Base-by-base conservation (phyloP, 495 filamentous ascomycete genomes). In the Trichoderma reesei region DNA sequence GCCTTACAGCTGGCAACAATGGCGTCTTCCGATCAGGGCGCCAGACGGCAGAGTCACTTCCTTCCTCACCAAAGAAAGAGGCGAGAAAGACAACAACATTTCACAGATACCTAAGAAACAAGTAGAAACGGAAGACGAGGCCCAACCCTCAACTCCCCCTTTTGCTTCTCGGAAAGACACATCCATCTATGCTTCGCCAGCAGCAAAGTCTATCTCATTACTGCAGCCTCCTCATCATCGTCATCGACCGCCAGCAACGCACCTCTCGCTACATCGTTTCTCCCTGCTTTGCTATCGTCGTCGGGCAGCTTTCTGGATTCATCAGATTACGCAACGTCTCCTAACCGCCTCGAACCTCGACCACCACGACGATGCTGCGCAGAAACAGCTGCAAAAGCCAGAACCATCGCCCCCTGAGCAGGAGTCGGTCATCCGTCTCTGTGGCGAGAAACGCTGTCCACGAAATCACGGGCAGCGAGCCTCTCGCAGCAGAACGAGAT, bases 361-460 rank as follows among this genome's bases (percentile, higher is more conserved):
- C 51, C 33, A 56, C 13, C 31, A 13, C 48, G 48, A n/a, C 60
- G 13, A 63, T 64, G 63, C 59, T 67, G 44, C 66, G 65, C 33
- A 66, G 69, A 16, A 72, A 71, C 46, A 73, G 67, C 60, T 67
- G 34, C 31, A 60, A 39, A 60, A 41, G n/a, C 37, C 44, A 65
- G 26, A 14, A 64, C 70, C 51, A n/a, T n/a, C 65, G 69, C 68
- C 64, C 78, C 88, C 60, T 61, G 36, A 79, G 78, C 68, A 82
- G 81, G 68, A 80, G 83, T 63, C 88, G 85, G 71, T 91, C 89
- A 18, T 76, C 82, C 51, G 82, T 83, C 59, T 88, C 86, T 18
- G 75, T 83, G 39, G 78, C 9, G 9, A 20, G 31, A 78, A 63
- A 81, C 76, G 65, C 64, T 69, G 72, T 14, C 36, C 76, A 77